Conservation (phyloP, 2,329 filamentous ascomycete genomes). For the Acarospora socialis region DNA sequence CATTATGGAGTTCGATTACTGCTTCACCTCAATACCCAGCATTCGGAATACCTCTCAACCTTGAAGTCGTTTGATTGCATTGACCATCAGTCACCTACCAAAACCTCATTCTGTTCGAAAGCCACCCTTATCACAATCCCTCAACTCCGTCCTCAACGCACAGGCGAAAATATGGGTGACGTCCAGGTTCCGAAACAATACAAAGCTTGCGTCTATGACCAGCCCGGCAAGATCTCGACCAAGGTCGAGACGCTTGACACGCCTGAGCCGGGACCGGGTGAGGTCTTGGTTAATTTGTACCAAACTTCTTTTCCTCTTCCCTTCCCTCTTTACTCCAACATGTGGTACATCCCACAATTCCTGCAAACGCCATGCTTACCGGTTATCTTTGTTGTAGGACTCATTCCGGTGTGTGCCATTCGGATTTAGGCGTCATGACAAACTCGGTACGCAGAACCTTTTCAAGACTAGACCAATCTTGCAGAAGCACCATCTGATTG, state of each 20-base stretch:
- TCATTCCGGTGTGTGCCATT: conserved; percentile 52
- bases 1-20: no score
- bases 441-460: conserved; percentile 22
- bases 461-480: no score
- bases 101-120: no score
- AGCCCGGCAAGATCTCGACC: conserved; percentile 49
- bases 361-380: not conserved
- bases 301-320: not conserved
- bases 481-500: no score
- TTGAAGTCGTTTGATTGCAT: no score
- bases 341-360: not conserved
- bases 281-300: conserved; percentile 30
- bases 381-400: conserved; percentile 28
- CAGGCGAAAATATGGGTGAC: conserved; percentile 24
- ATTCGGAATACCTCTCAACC: no score
- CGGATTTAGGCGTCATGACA: conserved; percentile 44
- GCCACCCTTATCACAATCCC: no score
- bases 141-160: no score
- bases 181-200: conserved; percentile 41
- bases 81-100: no score
- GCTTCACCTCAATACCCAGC: no score
- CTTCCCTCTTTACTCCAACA: not conserved
- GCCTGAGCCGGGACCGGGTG: conserved; percentile 47
- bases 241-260: conserved; percentile 50
- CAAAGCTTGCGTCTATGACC: conserved; percentile 51